phyloP scores from a whole-genome alignment of 139 green algal species.

The Dunaliella sp. region DNA sequence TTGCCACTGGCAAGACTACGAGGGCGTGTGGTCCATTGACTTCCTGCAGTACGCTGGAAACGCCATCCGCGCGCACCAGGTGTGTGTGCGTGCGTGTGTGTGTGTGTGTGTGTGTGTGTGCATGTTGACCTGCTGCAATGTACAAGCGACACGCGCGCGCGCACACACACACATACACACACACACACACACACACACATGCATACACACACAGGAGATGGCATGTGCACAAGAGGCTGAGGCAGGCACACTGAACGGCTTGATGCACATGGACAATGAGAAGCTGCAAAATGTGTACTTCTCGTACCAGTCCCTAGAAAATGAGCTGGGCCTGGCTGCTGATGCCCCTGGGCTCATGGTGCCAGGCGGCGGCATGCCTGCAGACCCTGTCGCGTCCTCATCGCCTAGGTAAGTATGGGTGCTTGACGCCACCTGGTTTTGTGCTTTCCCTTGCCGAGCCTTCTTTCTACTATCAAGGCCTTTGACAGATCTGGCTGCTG shows the following conservation, averaged over 20 bases:
- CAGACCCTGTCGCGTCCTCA: neutral
- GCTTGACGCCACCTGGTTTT: no score
- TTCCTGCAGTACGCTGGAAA: slow-evolving; percentile 45
- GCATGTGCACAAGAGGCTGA: neutral
- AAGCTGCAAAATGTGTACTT: slow-evolving; percentile 39
- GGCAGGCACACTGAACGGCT: neutral
- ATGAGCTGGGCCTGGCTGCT: slow-evolving; percentile 14
- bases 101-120: neutral
- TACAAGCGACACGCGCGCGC: no score
- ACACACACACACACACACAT: neutral
- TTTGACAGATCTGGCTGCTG: no score
- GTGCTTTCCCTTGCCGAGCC: no score
- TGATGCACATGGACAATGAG: slow-evolving; percentile 2
- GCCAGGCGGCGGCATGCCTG: neutral
- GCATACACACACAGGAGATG: neutral
- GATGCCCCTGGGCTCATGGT: neutral
- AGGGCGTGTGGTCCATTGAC: slow-evolving; percentile 59
- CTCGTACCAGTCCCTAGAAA: slow-evolving; percentile 30
- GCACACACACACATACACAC: slow-evolving; percentile 17
- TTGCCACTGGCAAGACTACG: slow-evolving; percentile 62
- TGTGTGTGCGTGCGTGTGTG: neutral
- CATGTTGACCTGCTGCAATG: neutral
- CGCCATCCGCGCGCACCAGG: slow-evolving; percentile 26
- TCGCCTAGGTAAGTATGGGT: neutral
- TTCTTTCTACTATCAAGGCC: no score